Evolutionary conservation across 768 basidiomycete genomes (phyloP), one percentile per base, ranked within the genome.

Genomic region (Leccinum boreale): DNA sequence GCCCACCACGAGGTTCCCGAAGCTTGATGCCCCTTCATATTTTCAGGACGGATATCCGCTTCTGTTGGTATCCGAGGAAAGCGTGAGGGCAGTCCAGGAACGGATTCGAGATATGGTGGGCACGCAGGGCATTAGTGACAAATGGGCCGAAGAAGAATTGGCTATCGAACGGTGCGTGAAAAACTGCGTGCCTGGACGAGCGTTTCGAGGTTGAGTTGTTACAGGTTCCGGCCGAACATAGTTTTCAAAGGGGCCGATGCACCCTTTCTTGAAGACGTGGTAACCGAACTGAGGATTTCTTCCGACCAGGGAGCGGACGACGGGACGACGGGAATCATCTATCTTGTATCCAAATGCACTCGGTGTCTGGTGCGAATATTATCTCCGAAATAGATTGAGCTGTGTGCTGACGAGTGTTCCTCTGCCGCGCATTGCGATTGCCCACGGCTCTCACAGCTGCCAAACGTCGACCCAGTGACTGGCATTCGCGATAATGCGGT

Each of bases 161-260:
- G 66, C 70, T 39, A 78, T 89, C 49, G 85, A 89, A 66, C 79
- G 87, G 87, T 87, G 55, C 46, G 78, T 66, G 21, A 52, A 51
- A 51, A 23, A 46, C 48, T 15, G 0, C n/a, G 59, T 55, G 29
- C 56, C 26, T 28, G 31, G 44, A 21, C 54, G 24, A 50, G 54
- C 3, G 31, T 6, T 39, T 28, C 47, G 33, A 52, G 31, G 49
- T 56, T 60, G 56, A 53, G 46, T n/a, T 54, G 42, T 24, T 54
- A 21, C 62, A 90, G 89, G 65, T 92, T 90, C 74, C 75, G 90
- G 51, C 89, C 90, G 0, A 92, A 92, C 65, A 84, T 92, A 52
- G 80, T 91, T 7, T 68, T 91, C 62, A 74, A 74, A 54, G 90
- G 90, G 17, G 75, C 77, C 2, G 86, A 81, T 2, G 79, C 78